These are phyloP conservation scores for Pulveroboletus sp. DNA, from an alignment of 768 basidiomycete species.

Conservation along the genomic window DNA sequence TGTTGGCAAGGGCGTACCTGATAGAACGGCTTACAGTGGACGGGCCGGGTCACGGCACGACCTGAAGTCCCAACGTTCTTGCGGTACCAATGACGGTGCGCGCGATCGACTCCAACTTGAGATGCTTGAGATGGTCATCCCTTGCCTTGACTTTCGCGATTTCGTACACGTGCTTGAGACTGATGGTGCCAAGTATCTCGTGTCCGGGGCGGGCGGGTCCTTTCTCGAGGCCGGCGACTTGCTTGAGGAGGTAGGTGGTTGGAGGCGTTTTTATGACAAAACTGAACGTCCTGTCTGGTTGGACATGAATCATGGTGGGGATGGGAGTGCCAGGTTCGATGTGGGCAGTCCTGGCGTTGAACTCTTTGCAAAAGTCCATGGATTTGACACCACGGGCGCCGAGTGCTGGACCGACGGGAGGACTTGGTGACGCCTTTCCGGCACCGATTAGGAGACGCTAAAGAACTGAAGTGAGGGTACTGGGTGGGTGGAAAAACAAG, in stretches of 20 bases:
- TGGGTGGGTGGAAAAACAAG: slow-evolving; percentile 4
- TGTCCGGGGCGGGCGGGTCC: slow-evolving; percentile 81
- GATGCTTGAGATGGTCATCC: slow-evolving; percentile 84
- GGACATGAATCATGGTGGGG: slow-evolving; percentile 89
- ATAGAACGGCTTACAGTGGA: slow-evolving; percentile 7
- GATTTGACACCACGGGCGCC: slow-evolving; percentile 98
- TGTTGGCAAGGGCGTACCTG: slow-evolving; percentile 26
- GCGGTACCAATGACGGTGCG: slow-evolving; percentile 87
- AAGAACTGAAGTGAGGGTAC: slow-evolving; percentile 11
- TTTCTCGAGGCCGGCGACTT: slow-evolving; percentile 85
- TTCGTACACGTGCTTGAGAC: slow-evolving; percentile 96
- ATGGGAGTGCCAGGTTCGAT: slow-evolving; percentile 79
- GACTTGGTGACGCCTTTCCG: slow-evolving; percentile 92
- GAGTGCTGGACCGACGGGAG: slow-evolving; percentile 94
- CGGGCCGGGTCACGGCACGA: slow-evolving; percentile 63
- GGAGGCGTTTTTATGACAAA: slow-evolving; percentile 93
- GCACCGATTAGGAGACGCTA: slow-evolving; percentile 86
- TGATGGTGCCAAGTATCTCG: slow-evolving; percentile 75
- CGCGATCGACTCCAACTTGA: slow-evolving; percentile 83
- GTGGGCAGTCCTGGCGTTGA: slow-evolving; percentile 94
- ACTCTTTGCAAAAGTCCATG: slow-evolving; percentile 99
- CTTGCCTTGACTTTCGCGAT: slow-evolving; percentile 94
- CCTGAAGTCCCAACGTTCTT: slow-evolving; percentile 81
- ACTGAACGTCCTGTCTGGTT: slow-evolving; percentile 92
- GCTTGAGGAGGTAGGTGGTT: slow-evolving; percentile 84